These are phyloP conservation scores for Mycena chlorophos DNA, from an alignment of 768 basidiomycete genomes.

Conservation along the genomic window DNA sequence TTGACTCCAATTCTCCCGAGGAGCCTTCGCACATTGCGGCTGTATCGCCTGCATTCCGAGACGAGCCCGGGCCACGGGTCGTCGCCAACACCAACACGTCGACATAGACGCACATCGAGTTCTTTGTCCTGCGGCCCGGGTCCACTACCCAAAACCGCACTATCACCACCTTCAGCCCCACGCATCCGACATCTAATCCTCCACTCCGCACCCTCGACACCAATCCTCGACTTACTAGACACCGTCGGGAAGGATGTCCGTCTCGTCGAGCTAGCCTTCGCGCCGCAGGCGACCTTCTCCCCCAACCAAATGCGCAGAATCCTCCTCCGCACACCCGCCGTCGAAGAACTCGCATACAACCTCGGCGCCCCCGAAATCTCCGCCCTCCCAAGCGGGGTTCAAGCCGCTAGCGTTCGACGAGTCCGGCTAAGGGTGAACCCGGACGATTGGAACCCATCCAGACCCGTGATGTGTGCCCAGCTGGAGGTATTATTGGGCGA, in stretches of 20 bases:
- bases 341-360: slow-evolving; percentile 16
- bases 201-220: slow-evolving; percentile 10
- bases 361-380: slow-evolving; percentile 17
- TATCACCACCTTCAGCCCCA: too few species aligned
- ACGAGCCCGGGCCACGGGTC: too few species aligned
- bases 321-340: slow-evolving; percentile 4
- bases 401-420: background rate
- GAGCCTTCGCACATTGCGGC: slow-evolving; percentile 5
- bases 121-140: background rate
- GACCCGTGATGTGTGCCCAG: slow-evolving; percentile 2
- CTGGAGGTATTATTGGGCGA: slow-evolving; percentile 1
- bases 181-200: slow-evolving; percentile 11
- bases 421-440: slow-evolving; percentile 11
- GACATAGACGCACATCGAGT: background rate
- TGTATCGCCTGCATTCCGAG: slow-evolving; percentile 16
- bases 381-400: background rate
- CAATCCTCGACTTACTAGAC: slow-evolving; percentile 14
- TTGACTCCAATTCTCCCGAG: background rate
- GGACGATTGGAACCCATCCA: slow-evolving; percentile 13
- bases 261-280: slow-evolving; percentile 15
- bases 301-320: slow-evolving; percentile 10
- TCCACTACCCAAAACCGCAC: background rate
- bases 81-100: background rate
- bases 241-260: slow-evolving; percentile 1
- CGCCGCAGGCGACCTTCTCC: slow-evolving; percentile 15